Evolutionary conservation across 805 yeast species (phyloP), one percentile per base, ranked within the genome.

Genomic region (Sungouiozyma intestinalis): DNA sequence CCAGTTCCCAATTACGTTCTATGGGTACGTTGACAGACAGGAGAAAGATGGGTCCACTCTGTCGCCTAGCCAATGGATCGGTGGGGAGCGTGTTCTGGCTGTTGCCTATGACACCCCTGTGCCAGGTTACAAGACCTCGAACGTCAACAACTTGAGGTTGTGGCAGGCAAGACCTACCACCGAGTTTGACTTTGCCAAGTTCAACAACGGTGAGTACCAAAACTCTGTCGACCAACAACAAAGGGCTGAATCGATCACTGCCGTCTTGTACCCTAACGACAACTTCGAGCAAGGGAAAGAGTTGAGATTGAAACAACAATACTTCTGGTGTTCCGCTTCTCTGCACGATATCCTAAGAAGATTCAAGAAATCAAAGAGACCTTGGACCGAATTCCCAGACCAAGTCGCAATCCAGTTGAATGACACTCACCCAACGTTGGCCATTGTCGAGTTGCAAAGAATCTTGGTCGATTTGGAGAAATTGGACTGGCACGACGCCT

Each of bases 301-400:
- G 61, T 72, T 87, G 58, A 77, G 97, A 60, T 75, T 87, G 63
- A 88, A 88, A 65, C 97, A 87, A 68, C 97, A 87, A 65, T 88
- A 86, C 65, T 88, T 87, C 67, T 87, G 97, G 97, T 95, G 88
- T 41, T 80, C 94, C 40, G 96, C 97, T 29, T 85, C 95, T 14
- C 72, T 88, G 52, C 86, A 83, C 55, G 97, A 87, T 62, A 87
- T 87, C 52, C 77, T 87, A 35, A 80, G 97, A 60, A 76, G 97
- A 57, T 87, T 83, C 67, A 81, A 86, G 64, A 88, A 88, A 67
- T 63, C 79, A 42, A 73, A 73, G 52, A 72, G 77, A 53, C 74
- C 86, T 38, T 87, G 95, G 94, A 56, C 71, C 31, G 86, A 82
- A 58, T 83, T 87, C 61, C 77, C 95, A 16, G 90, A 84, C 46